Evolutionary conservation across 2,329 filamentous ascomycete species (phyloP).

Genomic region (Nigrospora osmanthi): DNA sequence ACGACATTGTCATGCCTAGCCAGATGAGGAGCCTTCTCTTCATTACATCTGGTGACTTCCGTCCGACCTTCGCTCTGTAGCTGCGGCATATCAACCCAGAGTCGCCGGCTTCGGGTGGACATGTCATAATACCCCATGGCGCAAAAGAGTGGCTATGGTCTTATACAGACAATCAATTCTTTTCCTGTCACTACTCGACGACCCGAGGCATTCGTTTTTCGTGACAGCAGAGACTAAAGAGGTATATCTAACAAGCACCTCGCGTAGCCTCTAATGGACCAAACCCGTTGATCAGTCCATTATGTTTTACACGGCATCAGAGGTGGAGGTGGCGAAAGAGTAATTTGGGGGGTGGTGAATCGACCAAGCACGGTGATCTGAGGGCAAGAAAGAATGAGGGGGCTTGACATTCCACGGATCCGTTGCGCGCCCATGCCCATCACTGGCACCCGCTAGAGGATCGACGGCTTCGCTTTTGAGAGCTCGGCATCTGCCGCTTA

Average conservation of each 20-base stretch:
- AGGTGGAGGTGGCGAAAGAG: slow-evolving; percentile 13
- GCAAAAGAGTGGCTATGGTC: not conserved
- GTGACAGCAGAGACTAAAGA: slow-evolving; percentile 19
- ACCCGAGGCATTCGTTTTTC: slow-evolving; percentile 16
- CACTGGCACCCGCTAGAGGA: not conserved
- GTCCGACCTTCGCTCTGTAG: too few relatives aligned
- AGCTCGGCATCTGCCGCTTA: slow-evolving; percentile 16
- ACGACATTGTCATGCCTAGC: too few relatives aligned
- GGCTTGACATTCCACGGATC: not conserved
- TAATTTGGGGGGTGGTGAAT: slow-evolving; percentile 8
- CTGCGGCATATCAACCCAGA: too few relatives aligned
- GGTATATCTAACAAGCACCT: slow-evolving; percentile 23
- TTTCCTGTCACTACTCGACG: slow-evolving; percentile 23
- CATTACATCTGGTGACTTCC: too few relatives aligned
- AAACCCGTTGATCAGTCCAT: slow-evolving; percentile 13
- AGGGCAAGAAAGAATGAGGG: slow-evolving; percentile 2
- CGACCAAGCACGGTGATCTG: not conserved
- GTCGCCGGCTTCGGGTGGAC: too few relatives aligned
- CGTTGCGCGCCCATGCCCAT: not conserved
- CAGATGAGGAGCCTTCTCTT: too few relatives aligned
- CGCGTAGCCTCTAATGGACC: slow-evolving; percentile 14
- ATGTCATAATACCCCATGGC: too few relatives aligned
- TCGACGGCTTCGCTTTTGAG: not conserved
- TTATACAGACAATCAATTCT: slow-evolving; percentile 18
- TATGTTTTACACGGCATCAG: slow-evolving; percentile 14